Evolutionary conservation across 2,329 filamentous ascomycete genomes (phyloP), one percentile per base, ranked within the genome.

Genomic region (Aspergillus jensenii): DNA sequence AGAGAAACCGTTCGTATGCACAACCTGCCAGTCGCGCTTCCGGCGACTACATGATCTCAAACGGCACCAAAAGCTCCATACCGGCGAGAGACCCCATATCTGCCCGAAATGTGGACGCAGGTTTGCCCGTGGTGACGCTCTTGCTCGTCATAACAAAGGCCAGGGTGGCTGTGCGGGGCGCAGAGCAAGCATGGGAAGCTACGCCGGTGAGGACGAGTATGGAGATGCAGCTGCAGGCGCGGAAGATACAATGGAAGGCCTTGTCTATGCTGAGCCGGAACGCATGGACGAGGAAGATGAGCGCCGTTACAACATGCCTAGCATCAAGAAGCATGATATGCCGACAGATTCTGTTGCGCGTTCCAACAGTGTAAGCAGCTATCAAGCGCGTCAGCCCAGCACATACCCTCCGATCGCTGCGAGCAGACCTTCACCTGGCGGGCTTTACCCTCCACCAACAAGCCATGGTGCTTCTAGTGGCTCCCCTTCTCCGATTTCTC

Each of bases 1-100:
- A 80, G 95, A 99, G 75, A 99, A 99, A 76, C 95, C 95, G 0
- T 99, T 95, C 71, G 86, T 95, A 27, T 99, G 95, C 72, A 88
- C 91, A 61, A 91, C 90, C n/a, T 99, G 95, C 73, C 86, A 93
- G 67, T 90, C 95, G 74, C 87, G 93, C 52, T 99, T 99, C 76
- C 86, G 95, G 55, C 87, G 95, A 62, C 81, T 98, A 52, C 95
- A 99, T 72, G 95, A 99, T 70, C 78, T 99, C 64, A 99, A 99
- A 79, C 87, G 95, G 41, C 95, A 99, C 73, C 92, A 90, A 63
- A 99, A 99, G 77, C 84, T 99, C 21, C 95, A 99, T 71, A 98
- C 93, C 0, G 95, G 95, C 55, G 95, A 99, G 78, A 88, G 96
- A 69, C 93, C 93, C 12, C 95, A 99, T 68, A 90, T 95, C 9